Conservation (phyloP, 148 eudicot species). For the Chenopodium suecicum region DNA sequence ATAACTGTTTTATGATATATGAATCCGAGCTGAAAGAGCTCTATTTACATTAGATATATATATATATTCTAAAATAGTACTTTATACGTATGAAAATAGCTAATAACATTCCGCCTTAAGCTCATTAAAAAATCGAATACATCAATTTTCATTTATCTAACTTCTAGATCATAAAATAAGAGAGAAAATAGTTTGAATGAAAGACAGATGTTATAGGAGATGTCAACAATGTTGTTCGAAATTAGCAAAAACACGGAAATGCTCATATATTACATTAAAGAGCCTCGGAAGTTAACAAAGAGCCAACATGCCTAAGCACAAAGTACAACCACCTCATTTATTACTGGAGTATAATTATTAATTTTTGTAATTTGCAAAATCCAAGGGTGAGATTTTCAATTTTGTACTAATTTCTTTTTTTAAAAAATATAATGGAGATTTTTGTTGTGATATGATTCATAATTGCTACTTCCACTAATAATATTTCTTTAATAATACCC, state of each 20-base stretch:
- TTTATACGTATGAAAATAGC: no score
- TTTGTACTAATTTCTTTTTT: background rate
- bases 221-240: background rate
- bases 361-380: slow-evolving; percentile 15
- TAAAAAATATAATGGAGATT: slow-evolving; percentile 4
- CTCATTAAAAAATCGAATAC: no score
- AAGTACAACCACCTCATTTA: slow-evolving; percentile 22
- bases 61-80: no score
- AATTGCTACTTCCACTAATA: background rate
- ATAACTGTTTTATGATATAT: no score
- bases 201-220: slow-evolving; percentile 13
- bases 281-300: slow-evolving; percentile 27
- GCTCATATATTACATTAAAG: background rate
- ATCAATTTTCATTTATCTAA: no score
- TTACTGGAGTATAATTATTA: background rate
- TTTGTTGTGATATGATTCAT: slow-evolving; percentile 11
- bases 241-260: background rate
- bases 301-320: slow-evolving; percentile 35
- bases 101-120: no score
- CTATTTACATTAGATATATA: no score
- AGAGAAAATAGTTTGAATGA: background rate
- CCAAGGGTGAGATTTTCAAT: slow-evolving; percentile 9
- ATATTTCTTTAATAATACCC: slow-evolving; percentile 16
- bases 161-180: background rate
- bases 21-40: no score